phyloP scores from a whole-genome alignment of 2,329 filamentous ascomycete species.

The Ophiostoma ulmi region DNA sequence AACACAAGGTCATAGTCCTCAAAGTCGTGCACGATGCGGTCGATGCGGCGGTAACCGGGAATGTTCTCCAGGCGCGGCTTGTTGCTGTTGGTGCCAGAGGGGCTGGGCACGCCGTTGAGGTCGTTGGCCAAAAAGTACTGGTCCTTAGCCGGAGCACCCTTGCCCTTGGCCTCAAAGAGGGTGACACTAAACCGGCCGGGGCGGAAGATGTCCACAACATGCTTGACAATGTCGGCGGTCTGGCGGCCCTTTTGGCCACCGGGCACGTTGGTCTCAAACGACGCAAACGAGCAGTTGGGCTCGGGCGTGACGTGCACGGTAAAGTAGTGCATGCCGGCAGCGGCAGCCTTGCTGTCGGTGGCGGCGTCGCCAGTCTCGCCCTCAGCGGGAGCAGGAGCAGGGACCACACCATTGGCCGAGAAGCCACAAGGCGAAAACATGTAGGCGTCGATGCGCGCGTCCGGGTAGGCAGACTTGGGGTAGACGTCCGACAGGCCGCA shows the following conservation, averaged over 20 bases:
- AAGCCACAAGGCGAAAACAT: conserved; percentile 96
- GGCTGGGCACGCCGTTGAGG: not conserved
- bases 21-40: conserved; percentile 94
- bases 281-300: conserved; percentile 93
- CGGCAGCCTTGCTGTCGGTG: conserved; percentile 38
- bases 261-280: conserved; percentile 97
- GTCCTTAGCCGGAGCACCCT: conserved; percentile 29
- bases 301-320: conserved; percentile 98
- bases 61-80: conserved; percentile 68
- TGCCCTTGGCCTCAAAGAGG: conserved; percentile 79
- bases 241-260: conserved; percentile 80
- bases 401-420: conserved; percentile 92
- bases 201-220: conserved; percentile 93
- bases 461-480: conserved; percentile 77
- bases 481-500: conserved; percentile 90
- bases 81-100: conserved; percentile 36
- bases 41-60: conserved; percentile 78
- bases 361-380: conserved; percentile 30
- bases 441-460: conserved; percentile 91
- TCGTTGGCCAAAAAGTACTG: conserved; percentile 27
- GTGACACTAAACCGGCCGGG: conserved; percentile 97
- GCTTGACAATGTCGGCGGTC: conserved; percentile 84
- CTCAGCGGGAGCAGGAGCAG: conserved; percentile 51
- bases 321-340: conserved; percentile 66
- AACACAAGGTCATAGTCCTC: conserved; percentile 97